Evolutionary conservation across 192 early-diverging fungal genomes (phyloP).

Genomic region (Gaertneriomyces semiglobifer): DNA sequence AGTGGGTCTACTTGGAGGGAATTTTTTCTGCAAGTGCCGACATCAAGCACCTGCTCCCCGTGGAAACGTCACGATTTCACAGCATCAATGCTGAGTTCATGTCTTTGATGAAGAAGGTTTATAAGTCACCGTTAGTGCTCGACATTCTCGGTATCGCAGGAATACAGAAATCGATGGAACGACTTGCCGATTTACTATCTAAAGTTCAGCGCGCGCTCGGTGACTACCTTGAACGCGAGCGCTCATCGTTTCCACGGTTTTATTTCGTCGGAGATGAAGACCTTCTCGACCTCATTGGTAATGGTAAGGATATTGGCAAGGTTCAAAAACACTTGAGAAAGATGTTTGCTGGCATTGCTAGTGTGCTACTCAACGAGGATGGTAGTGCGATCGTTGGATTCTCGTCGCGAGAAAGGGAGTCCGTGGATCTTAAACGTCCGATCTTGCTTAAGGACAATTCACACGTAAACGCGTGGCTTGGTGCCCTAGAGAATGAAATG

Average conservation of each 20-base stretch:
- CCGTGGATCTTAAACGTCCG: conserved; percentile 70
- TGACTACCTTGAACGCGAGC: conserved; percentile 96
- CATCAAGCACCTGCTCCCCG: conserved; percentile 94
- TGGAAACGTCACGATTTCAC: conserved; percentile 93
- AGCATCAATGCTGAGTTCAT: conserved; percentile 99
- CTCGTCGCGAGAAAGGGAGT: conserved; percentile 90
- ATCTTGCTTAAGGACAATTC: conserved; percentile 80
- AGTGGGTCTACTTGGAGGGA: conserved; percentile 99
- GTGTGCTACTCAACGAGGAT: conserved; percentile 82
- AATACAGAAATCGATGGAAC: conserved; percentile 94
- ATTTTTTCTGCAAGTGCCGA: conserved; percentile 96
- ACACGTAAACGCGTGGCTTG: conserved; percentile 97
- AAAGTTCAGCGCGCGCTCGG: conserved; percentile 99
- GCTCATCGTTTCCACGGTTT: conserved; percentile 96
- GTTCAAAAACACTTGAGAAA: conserved; percentile 99
- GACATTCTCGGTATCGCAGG: conserved; percentile 90
- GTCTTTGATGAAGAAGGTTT: conserved; percentile 97
- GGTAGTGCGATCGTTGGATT: conserved; percentile 67
- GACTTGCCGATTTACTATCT: conserved; percentile 83
- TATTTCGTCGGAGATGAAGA: conserved; percentile 99
- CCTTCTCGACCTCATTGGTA: conserved; percentile 99
- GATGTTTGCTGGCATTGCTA: conserved; percentile 97
- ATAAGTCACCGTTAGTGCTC: conserved; percentile 95
- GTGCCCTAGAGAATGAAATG: conserved; percentile 91
- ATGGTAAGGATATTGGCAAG: conserved; percentile 88